Conservation (phyloP, 2,329 filamentous ascomycete species). For the Emergomyces orientalis region DNA sequence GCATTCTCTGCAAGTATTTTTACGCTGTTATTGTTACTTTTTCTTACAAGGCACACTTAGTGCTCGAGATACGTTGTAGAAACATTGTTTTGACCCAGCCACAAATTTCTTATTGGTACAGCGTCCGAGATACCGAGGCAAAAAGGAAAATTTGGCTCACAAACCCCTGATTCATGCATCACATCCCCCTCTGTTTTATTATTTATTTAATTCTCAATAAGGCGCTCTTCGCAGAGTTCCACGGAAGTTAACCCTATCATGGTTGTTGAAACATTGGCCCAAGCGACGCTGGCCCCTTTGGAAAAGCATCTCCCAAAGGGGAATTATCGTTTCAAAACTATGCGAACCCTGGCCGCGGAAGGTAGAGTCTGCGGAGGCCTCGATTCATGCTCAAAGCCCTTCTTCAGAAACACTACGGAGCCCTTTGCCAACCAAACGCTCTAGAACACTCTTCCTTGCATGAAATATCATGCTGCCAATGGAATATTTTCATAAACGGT, state of each 20-base stretch:
- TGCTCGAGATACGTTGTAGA: background rate
- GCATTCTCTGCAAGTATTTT: background rate
- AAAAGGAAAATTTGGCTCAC: background rate
- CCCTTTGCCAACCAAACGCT: background rate
- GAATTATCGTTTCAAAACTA: background rate
- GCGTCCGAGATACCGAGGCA: background rate
- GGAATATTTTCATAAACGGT: background rate
- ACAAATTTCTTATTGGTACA: background rate
- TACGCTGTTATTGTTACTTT: background rate
- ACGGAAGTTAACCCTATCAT: background rate
- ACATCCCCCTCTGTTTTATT: background rate
- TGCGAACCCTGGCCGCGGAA: background rate
- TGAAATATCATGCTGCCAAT: background rate
- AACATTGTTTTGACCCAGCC: background rate
- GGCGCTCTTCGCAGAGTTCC: background rate
- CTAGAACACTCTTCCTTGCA: background rate
- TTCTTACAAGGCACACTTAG: too few relatives aligned
- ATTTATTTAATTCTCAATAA: background rate
- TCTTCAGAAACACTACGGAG: background rate
- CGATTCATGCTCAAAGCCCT: background rate
- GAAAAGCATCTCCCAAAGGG: background rate
- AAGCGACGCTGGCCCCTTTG: background rate
- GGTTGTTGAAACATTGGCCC: background rate
- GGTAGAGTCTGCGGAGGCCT: background rate
- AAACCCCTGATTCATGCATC: background rate